A percentile compares a stretch with the other conserved stretches of the same genome.
phyloP scores from a whole-genome alignment of 2,329 filamentous ascomycete genomes.

The Epicoccum nigrum region DNA sequence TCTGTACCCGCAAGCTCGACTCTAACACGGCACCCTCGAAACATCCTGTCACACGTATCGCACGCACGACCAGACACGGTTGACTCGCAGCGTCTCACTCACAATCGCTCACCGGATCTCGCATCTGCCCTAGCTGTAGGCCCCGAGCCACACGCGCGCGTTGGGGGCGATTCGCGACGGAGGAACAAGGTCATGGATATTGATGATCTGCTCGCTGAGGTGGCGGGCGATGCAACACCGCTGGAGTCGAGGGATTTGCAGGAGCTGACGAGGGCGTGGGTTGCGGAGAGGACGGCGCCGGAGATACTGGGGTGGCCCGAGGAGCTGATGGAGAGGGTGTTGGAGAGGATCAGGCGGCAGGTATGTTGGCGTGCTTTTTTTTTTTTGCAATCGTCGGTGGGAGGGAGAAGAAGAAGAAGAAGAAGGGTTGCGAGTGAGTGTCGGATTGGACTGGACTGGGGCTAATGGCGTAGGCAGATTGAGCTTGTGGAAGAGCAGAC shows the following conservation, averaged over 20 bases:
- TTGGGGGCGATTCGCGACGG: too few relatives aligned
- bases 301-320: conserved; percentile 83
- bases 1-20: too few relatives aligned
- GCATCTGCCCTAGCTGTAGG: not conserved
- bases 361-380: conserved; percentile 27
- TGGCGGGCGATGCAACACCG: conserved; percentile 54
- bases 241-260: conserved; percentile 77
- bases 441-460: too few relatives aligned
- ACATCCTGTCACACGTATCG: not conserved
- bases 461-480: conserved; percentile 49
- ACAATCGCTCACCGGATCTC: not conserved
- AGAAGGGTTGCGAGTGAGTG: too few relatives aligned
- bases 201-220: conserved; percentile 59
- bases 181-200: conserved; percentile 51
- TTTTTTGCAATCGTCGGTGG: not conserved
- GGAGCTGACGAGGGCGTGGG: conserved; percentile 87
- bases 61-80: not conserved
- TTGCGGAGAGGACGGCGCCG: conserved; percentile 86
- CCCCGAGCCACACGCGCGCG: not conserved
- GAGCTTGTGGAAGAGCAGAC: conserved; percentile 66
- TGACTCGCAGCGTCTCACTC: not conserved
- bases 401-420: not conserved
- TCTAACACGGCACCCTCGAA: too few relatives aligned
- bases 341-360: conserved; percentile 59
- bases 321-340: conserved; percentile 80